phyloP scores from a whole-genome alignment of 768 basidiomycete species.

The Pisolithus orientalis region DNA sequence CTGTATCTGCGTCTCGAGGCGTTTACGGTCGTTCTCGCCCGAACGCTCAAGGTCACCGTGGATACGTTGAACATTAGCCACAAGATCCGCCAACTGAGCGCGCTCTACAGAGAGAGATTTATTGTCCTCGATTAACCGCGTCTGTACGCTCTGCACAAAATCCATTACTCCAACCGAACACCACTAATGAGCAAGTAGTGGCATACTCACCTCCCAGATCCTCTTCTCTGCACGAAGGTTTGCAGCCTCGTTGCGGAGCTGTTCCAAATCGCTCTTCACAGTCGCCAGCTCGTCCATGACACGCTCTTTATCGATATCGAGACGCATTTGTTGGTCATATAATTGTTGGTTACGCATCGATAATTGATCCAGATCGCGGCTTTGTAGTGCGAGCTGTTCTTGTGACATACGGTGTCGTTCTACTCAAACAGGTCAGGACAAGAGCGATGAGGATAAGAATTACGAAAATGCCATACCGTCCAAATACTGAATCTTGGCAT shows the following conservation, averaged over 20 bases:
- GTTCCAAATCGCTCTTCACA: constrained; percentile 59
- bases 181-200: neutral
- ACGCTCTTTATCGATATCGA: constrained; percentile 70
- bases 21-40: constrained; percentile 73
- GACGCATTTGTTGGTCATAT: constrained; percentile 64
- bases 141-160: constrained; percentile 59
- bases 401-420: constrained; percentile 68
- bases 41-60: constrained; percentile 82
- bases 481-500: constrained; percentile 74
- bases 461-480: constrained; percentile 43
- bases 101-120: constrained; percentile 72
- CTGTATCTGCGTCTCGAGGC: constrained; percentile 75
- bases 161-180: neutral
- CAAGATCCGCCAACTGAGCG: constrained; percentile 79
- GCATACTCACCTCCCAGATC: constrained; percentile 75
- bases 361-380: constrained; percentile 59
- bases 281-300: constrained; percentile 60
- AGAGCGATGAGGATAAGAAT: neutral
- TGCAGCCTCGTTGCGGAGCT: constrained; percentile 77
- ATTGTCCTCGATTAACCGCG: constrained; percentile 81
- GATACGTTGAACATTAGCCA: constrained; percentile 87
- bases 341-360: constrained; percentile 65
- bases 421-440: constrained; percentile 18
- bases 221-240: constrained; percentile 91
- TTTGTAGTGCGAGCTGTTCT: constrained; percentile 59